Base-by-base conservation (phyloP, 352 stramenopile species). In the Phytophthora chlamydospora region DNA sequence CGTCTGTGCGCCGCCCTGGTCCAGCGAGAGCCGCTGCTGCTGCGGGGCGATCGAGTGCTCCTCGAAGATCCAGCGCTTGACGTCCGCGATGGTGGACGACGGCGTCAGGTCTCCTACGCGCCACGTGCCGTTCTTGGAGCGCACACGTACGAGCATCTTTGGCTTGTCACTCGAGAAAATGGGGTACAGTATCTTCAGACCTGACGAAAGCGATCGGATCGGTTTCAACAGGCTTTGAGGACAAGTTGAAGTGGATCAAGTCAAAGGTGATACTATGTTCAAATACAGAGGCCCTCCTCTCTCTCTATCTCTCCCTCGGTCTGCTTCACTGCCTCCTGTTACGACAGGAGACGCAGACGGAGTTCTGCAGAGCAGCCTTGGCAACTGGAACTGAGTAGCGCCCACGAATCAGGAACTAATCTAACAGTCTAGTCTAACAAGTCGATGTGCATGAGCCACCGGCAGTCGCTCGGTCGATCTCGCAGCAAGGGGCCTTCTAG, bases 41-140 rank as follows among this genome's bases (percentile, higher is more conserved):
- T 55, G 46, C 16, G 74, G 62, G 12, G 69, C 41, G 55, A 95
- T 88, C 36, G 74, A 77, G 57, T 97, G 81, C 62, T 95, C 66
- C 44, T 73, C 56, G 53, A 88, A 77, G 38, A 97, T 68, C 78
- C 87, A 93, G n/a, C 57, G 64, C 65, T 92, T 91, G 14, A 97
- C 61, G 58, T 91, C 80, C 14, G 53, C 71, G 53, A 96, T 70
- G 3, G 82, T 91, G 40, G 85, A 88, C 50, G 69, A 62, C 45
- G 78, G 50, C 43, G 77, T 78, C 14, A 94, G 68, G 44, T 90
- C 78, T 6, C 66, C 48, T 57, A 97, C 73, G 58, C 88, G 87
- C 89, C 89, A 97, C 44, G 78, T 97, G 51, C 89, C 89, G 64
- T 91, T 91, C 71, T 95, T 94, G 34, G 82, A 94, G 56, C 88